Percentiles rank a stretch among this genome's conserved stretches.
Conservation (phyloP, 352 stramenopile species). For the Chrysophaeum taylorii region DNA sequence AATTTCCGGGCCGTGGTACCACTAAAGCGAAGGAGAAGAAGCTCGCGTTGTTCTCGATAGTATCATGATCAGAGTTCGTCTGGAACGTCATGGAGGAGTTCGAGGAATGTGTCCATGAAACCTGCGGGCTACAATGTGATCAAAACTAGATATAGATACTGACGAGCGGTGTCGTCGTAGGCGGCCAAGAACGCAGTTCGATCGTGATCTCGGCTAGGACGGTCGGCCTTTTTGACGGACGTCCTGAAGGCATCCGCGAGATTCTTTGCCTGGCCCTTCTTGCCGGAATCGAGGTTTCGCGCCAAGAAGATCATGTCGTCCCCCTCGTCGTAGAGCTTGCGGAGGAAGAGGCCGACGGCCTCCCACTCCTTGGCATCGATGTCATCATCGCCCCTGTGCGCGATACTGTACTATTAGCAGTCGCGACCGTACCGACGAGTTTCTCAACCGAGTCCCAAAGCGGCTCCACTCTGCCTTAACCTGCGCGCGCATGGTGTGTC, state of each 20-base stretch:
- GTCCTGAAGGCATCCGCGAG: not conserved
- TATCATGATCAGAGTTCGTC: constrained; percentile 1
- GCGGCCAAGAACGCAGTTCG: not conserved
- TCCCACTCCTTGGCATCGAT: not conserved
- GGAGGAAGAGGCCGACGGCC: not conserved
- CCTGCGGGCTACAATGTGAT: not conserved
- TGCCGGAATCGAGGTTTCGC: not conserved
- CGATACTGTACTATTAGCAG: too few species aligned
- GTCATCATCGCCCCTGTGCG: too few species aligned
- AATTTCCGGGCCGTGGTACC: too few species aligned
- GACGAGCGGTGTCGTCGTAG: not conserved
- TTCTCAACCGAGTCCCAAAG: not conserved
- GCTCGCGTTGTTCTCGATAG: too few species aligned
- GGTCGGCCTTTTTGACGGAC: not conserved
- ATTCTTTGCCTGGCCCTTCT: not conserved
- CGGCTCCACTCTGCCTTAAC: not conserved
- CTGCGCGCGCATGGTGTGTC: too few species aligned
- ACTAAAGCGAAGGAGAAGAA: too few species aligned
- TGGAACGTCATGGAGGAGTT: not conserved
- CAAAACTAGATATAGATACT: too few species aligned
- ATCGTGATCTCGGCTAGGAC: not conserved
- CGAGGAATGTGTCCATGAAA: not conserved
- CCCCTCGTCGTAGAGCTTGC: not conserved
- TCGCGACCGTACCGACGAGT: too few species aligned
- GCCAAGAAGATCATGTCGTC: constrained; percentile 1